A percentile compares a stretch with the other conserved stretches of the same genome.
Evolutionary conservation across 2,329 filamentous ascomycete genomes (phyloP).

Genomic region (Clarireedia sp.): DNA sequence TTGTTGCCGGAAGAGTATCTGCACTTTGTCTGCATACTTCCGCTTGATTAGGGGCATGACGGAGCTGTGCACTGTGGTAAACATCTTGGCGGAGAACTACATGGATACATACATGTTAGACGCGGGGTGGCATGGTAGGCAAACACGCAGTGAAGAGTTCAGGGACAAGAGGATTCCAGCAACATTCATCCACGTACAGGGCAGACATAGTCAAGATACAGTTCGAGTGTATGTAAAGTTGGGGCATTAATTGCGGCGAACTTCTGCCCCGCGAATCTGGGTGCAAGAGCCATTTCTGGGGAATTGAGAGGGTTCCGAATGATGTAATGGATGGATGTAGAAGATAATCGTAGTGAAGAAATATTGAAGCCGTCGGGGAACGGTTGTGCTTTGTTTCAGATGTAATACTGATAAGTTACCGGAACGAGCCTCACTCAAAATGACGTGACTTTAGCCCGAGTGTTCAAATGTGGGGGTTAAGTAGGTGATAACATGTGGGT

Average conservation of each 20-base stretch:
- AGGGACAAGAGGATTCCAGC: background rate
- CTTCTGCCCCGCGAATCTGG: conserved; percentile 68
- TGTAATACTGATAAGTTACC: too few species aligned
- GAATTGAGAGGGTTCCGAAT: background rate
- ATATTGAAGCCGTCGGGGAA: too few species aligned
- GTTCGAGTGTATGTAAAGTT: conserved; percentile 51
- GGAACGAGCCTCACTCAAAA: background rate
- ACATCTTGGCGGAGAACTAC: conserved; percentile 54
- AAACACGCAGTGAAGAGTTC: background rate
- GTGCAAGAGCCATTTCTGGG: conserved; percentile 60
- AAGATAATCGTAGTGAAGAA: too few species aligned
- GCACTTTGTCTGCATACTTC: conserved; percentile 51
- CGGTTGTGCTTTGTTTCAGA: too few species aligned
- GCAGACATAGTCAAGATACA: conserved; percentile 86
- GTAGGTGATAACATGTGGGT: too few species aligned
- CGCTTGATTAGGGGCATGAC: conserved; percentile 57
- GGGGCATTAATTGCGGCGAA: conserved; percentile 38
- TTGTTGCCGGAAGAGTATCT: conserved; percentile 82
- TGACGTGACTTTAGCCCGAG: background rate
- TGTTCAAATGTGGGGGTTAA: background rate
- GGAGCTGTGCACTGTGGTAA: conserved; percentile 63
- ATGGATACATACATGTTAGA: background rate
- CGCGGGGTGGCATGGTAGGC: background rate
- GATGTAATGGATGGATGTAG: background rate
- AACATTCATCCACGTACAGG: conserved; percentile 34